These are phyloP conservation scores for Hortaea werneckii DNA, from an alignment of 2,329 filamentous ascomycete species.

Conservation along the genomic window DNA sequence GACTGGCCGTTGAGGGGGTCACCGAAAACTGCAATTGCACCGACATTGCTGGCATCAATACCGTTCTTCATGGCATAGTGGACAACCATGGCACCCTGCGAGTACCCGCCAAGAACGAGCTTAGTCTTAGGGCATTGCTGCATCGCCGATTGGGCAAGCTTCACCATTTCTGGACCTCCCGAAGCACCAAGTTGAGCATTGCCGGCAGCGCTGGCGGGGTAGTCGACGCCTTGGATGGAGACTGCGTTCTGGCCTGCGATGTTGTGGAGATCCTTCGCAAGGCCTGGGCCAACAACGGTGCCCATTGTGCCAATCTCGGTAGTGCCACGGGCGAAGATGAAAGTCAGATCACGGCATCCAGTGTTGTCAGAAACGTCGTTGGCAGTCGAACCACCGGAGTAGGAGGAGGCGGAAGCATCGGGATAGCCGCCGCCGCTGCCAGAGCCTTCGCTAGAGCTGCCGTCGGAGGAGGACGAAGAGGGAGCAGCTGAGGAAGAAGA, in stretches of 20 bases:
- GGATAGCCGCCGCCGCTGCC: not conserved
- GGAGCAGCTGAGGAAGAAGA: not conserved
- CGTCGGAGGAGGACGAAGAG: not conserved
- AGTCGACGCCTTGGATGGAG: constrained; percentile 43
- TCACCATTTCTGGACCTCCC: constrained; percentile 13
- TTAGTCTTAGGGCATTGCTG: constrained; percentile 17
- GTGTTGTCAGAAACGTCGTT: constrained; percentile 10
- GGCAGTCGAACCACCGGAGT: constrained; percentile 2
- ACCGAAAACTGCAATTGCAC: constrained; percentile 20
- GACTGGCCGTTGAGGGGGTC: constrained; percentile 16
- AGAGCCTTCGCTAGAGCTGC: not conserved
- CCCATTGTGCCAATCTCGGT: constrained; percentile 45
- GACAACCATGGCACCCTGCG: constrained; percentile 16
- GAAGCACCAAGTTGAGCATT: constrained; percentile 9
- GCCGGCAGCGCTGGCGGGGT: constrained; percentile 30
- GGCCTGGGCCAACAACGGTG: constrained; percentile 38
- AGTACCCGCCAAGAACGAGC: constrained; percentile 18
- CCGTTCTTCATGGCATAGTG: constrained; percentile 11
- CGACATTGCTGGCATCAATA: constrained; percentile 3
- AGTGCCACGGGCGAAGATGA: constrained; percentile 49
- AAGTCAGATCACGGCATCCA: constrained; percentile 37
- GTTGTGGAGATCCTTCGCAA: constrained; percentile 25
- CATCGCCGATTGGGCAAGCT: constrained; percentile 11
- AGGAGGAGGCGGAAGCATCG: not conserved
- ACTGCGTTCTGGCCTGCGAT: constrained; percentile 16